Evolutionary conservation across 805 yeast species (phyloP).

Genomic region (Maudiozyma bulderi): DNA sequence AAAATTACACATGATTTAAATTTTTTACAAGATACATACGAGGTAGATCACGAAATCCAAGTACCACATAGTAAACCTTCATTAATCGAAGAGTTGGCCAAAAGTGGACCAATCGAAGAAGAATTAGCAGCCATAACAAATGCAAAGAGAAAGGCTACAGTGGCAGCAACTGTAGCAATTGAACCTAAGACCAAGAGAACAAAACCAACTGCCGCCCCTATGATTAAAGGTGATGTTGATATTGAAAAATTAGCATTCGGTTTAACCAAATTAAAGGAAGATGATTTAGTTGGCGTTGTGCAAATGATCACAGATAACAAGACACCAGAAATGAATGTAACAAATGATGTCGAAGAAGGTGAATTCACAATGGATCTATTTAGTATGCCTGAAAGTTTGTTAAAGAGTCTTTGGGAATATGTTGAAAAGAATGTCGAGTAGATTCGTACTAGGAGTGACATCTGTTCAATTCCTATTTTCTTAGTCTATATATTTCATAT

Average conservation of each 20-base stretch:
- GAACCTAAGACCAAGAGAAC: constrained; percentile 43
- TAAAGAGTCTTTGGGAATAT: constrained; percentile 91
- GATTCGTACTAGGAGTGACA: not conserved
- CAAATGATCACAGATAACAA: constrained; percentile 96
- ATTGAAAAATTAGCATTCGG: constrained; percentile 86
- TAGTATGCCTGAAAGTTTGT: constrained; percentile 82
- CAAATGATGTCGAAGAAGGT: constrained; percentile 92
- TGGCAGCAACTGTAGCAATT: constrained; percentile 29
- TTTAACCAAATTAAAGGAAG: constrained; percentile 79
- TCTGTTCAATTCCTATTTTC: no score
- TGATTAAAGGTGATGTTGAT: constrained; percentile 71
- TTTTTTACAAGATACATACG: constrained; percentile 67
- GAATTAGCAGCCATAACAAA: constrained; percentile 17
- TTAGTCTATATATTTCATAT: no score
- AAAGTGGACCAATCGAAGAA: constrained; percentile 74
- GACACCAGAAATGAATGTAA: constrained; percentile 89
- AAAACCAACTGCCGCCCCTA: constrained; percentile 31
- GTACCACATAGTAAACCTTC: constrained; percentile 70
- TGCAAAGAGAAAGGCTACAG: constrained; percentile 21
- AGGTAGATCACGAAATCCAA: constrained; percentile 64
- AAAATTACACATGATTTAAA: constrained; percentile 83
- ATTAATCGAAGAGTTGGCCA: constrained; percentile 61
- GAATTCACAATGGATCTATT: constrained; percentile 94
- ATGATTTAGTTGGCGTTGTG: constrained; percentile 86
- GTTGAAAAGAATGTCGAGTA: constrained; percentile 57